These are phyloP conservation scores for Kuraishia ogatae DNA, from an alignment of 805 yeast species.

Conservation along the genomic window DNA sequence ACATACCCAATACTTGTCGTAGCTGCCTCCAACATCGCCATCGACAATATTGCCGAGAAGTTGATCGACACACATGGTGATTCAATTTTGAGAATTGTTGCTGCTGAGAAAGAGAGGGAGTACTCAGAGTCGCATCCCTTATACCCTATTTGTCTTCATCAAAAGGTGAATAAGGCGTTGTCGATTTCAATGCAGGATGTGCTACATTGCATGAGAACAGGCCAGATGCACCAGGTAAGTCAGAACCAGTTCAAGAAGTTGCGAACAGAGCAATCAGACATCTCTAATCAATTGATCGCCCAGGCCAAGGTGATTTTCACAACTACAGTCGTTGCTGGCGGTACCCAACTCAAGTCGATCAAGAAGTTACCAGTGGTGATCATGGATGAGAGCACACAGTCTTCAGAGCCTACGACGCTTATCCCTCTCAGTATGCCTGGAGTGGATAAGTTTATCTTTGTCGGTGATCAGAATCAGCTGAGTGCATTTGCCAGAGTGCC, in stretches of 20 bases:
- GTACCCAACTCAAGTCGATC: constrained; percentile 48
- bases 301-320: constrained; percentile 67
- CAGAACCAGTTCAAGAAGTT: constrained; percentile 42
- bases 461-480: constrained; percentile 73
- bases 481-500: constrained; percentile 66
- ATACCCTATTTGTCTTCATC: constrained; percentile 48
- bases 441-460: constrained; percentile 58
- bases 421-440: constrained; percentile 67
- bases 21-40: constrained; percentile 70
- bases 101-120: constrained; percentile 46
- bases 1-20: constrained; percentile 62
- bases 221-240: constrained; percentile 10
- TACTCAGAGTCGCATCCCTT: constrained; percentile 43
- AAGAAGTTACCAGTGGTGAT: constrained; percentile 49
- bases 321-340: constrained; percentile 68
- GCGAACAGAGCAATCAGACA: constrained; percentile 31
- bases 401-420: constrained; percentile 63
- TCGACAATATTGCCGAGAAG: constrained; percentile 70
- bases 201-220: neutral
- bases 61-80: constrained; percentile 26
- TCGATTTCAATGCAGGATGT: neutral
- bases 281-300: constrained; percentile 41
- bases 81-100: constrained; percentile 40
- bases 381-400: constrained; percentile 75
- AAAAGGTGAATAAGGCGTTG: constrained; percentile 25